A percentile compares a stretch with the other conserved stretches of the same genome.
These are phyloP conservation scores for Hansenula sp. DNA, from an alignment of 1,139 yeast genomes.

Conservation along the genomic window DNA sequence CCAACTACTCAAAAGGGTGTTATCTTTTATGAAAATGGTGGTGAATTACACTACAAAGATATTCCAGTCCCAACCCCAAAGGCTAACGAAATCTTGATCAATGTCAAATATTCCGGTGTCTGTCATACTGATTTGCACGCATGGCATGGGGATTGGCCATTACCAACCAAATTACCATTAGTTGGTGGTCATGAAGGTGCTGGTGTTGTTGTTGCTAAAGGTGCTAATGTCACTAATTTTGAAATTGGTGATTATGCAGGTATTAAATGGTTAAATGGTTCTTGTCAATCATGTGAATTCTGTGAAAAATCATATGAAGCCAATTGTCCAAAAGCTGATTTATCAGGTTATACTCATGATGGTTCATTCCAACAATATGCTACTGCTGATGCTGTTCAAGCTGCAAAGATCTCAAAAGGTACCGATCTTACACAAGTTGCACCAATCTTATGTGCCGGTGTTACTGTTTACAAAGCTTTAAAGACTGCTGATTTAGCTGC, in stretches of 20 bases:
- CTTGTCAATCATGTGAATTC: conserved; percentile 52
- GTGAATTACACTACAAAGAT: conserved; percentile 48
- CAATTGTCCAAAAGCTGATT: conserved; percentile 50
- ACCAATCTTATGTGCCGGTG: conserved; percentile 44
- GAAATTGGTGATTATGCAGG: conserved; percentile 56
- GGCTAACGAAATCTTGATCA: conserved; percentile 48
- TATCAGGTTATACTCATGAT: conserved; percentile 53
- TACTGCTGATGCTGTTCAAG: conserved; percentile 59
- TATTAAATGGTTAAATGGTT: conserved; percentile 56
- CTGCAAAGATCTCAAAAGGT: conserved; percentile 51
- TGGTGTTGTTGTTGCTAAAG: conserved; percentile 55
- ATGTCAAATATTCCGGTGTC: conserved; percentile 51
- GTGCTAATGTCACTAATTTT: conserved; percentile 49
- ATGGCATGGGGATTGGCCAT: conserved; percentile 2
- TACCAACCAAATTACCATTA: conserved; percentile 45
- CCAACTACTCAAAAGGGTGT: conserved; percentile 59
- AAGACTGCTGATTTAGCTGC: conserved; percentile 40
- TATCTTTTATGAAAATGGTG: conserved; percentile 28
- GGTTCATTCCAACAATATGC: conserved; percentile 38
- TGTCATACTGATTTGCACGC: conserved; percentile 2
- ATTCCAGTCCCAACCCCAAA: conserved; percentile 53
- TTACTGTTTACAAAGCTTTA: conserved; percentile 2
- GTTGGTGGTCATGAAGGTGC: conserved; percentile 70
- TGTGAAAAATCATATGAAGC: conserved; percentile 50
- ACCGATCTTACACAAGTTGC: conserved; percentile 51